Conservation (phyloP, 768 basidiomycete species). For the Amanita pseudoporphyria region DNA sequence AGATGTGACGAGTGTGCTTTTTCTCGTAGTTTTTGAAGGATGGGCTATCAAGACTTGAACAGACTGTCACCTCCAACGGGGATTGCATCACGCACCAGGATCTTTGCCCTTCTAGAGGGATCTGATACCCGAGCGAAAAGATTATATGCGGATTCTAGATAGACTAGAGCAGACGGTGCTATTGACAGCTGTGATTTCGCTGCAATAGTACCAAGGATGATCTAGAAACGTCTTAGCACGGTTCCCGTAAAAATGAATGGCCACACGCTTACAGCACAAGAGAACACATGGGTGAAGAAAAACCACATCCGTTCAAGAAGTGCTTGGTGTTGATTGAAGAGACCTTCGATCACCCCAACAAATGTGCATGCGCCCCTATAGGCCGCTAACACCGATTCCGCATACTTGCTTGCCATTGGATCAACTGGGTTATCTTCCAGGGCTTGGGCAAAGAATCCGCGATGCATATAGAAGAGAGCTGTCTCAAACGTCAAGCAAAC, state of each 20-base stretch:
- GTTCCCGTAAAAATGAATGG: neutral
- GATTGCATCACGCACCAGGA: conserved; percentile 36
- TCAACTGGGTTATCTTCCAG: conserved; percentile 53
- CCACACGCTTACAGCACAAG: conserved; percentile 43
- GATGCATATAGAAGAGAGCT: conserved; percentile 69
- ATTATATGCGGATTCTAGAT: conserved; percentile 52
- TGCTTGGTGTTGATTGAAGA: conserved; percentile 56
- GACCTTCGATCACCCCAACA: conserved; percentile 53
- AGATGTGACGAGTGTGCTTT: conserved; percentile 37
- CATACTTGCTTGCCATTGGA: conserved; percentile 62
- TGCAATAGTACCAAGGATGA: conserved; percentile 62
- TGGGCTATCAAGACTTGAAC: conserved; percentile 33
- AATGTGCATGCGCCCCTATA: conserved; percentile 63
- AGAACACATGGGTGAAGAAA: conserved; percentile 64
- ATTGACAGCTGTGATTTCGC: conserved; percentile 54
- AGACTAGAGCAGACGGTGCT: conserved; percentile 56
- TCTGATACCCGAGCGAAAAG: conserved; percentile 49
- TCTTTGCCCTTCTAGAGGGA: conserved; percentile 43
- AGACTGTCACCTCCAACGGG: neutral
- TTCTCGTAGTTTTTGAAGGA: conserved; percentile 45
- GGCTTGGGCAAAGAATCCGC: conserved; percentile 65
- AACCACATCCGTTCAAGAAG: conserved; percentile 68
- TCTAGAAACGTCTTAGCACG: conserved; percentile 25
- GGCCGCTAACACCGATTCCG: conserved; percentile 57
- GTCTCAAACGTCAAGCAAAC: conserved; percentile 2